These are phyloP conservation scores for Yamadazyma nakazawae DNA, from an alignment of 805 yeast species.

Conservation along the genomic window DNA sequence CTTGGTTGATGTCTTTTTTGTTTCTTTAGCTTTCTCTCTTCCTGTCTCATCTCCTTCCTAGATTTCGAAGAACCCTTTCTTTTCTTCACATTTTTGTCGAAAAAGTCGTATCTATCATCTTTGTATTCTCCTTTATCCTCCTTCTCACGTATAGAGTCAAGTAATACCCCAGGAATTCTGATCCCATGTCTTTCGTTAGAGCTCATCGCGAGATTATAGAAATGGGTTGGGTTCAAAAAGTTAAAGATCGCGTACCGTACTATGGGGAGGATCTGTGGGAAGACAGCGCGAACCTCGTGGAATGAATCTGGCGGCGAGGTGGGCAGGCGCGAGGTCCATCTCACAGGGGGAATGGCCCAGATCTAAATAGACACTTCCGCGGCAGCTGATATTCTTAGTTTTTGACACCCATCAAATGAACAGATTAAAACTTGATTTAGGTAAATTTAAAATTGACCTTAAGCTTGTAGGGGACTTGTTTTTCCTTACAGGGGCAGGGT, in stretches of 20 bases:
- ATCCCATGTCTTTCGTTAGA: slow-evolving; percentile 39
- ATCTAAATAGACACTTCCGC: background rate
- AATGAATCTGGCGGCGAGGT: background rate
- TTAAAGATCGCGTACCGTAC: no score
- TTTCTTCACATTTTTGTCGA: slow-evolving; percentile 6
- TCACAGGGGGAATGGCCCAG: no score
- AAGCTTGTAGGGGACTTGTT: slow-evolving; percentile 42
- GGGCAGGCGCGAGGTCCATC: background rate
- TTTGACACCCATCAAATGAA: slow-evolving; percentile 22
- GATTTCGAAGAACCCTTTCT: slow-evolving; percentile 17
- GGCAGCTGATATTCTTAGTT: background rate
- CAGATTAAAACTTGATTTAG: slow-evolving; percentile 32
- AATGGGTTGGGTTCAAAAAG: no score
- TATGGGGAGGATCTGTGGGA: no score
- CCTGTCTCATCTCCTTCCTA: slow-evolving; percentile 35
- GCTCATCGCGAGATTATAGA: background rate
- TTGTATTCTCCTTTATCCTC: slow-evolving; percentile 45
- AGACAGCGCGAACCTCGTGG: background rate
- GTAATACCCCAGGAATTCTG: slow-evolving; percentile 50
- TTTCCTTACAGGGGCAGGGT: slow-evolving; percentile 55
- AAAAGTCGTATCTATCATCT: slow-evolving; percentile 22
- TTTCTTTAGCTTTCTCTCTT: slow-evolving; percentile 30
- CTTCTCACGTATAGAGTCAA: slow-evolving; percentile 46
- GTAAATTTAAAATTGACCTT: slow-evolving; percentile 37
- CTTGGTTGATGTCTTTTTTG: slow-evolving; percentile 21